These are phyloP conservation scores for Carex scoparia DNA, from an alignment of 176 grass and related monocot genomes.

Conservation along the genomic window DNA sequence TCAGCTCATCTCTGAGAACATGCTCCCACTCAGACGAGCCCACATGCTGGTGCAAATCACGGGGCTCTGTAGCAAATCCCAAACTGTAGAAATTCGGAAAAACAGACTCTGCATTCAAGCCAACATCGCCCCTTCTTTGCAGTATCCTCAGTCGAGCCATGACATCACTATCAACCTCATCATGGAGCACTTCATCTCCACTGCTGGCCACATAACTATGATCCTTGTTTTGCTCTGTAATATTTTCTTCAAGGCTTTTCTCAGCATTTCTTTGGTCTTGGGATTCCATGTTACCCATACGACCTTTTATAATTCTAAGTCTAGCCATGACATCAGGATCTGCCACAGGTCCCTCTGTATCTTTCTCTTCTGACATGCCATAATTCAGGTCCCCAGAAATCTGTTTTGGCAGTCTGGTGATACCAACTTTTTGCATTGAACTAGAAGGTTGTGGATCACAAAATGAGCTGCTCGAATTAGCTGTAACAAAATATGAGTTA, in stretches of 20 bases:
- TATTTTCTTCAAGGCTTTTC: slow-evolving; percentile 16
- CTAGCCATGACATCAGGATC: slow-evolving; percentile 45
- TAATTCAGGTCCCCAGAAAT: not conserved
- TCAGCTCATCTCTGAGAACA: slow-evolving; percentile 51
- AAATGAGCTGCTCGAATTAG: slow-evolving; percentile 10
- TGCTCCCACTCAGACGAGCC: slow-evolving; percentile 39
- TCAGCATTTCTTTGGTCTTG: not conserved
- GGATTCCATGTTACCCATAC: slow-evolving; percentile 17
- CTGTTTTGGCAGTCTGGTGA: not conserved
- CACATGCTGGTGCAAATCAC: not conserved
- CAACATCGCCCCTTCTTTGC: slow-evolving; percentile 3
- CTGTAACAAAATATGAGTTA: slow-evolving; percentile 13
- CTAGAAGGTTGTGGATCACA: slow-evolving; percentile 9
- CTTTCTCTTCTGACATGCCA: not conserved
- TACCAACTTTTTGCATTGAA: not conserved
- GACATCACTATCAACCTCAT: slow-evolving; percentile 21
- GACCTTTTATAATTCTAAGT: slow-evolving; percentile 33
- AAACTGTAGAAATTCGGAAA: slow-evolving; percentile 15
- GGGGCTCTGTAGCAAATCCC: slow-evolving; percentile 1
- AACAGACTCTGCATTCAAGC: slow-evolving; percentile 9
- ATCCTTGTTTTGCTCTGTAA: slow-evolving; percentile 12
- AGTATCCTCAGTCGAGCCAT: slow-evolving; percentile 30
- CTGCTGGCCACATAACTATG: slow-evolving; percentile 22
- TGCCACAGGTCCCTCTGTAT: not conserved
- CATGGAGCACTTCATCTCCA: slow-evolving; percentile 30